Conservation (phyloP, 2,329 filamentous ascomycete species). For the Stromatinia cepivora region DNA sequence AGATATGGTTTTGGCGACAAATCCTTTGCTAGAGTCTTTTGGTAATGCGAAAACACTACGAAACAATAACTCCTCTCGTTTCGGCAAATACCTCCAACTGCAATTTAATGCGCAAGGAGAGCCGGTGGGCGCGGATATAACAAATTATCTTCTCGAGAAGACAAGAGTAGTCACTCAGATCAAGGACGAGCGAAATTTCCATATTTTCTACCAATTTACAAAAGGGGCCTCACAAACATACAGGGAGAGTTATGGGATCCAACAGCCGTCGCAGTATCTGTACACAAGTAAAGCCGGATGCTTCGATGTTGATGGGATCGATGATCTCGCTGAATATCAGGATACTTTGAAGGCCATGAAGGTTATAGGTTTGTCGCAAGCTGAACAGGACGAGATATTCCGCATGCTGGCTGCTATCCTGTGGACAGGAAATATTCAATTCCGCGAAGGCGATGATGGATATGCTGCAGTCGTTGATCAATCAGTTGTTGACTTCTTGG, state of each 20-base stretch:
- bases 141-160: conserved; percentile 96
- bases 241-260: conserved; percentile 83
- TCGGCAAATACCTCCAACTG: conserved; percentile 97
- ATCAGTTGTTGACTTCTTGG: conserved; percentile 91
- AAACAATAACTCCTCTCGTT: conserved; percentile 98
- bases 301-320: conserved; percentile 89
- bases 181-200: conserved; percentile 92
- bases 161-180: conserved; percentile 94
- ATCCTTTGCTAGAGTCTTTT: conserved; percentile 94
- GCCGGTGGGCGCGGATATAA: conserved; percentile 94
- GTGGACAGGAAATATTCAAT: conserved; percentile 94
- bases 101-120: conserved; percentile 92
- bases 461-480: conserved; percentile 86
- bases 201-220: conserved; percentile 99
- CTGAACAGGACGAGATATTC: conserved; percentile 95
- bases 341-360: conserved; percentile 95
- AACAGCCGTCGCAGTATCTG: conserved; percentile 86
- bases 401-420: conserved; percentile 88
- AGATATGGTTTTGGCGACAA: conserved; percentile 98
- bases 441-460: conserved; percentile 83
- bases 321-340: conserved; percentile 83
- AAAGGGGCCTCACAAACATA: conserved; percentile 90
- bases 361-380: conserved; percentile 82
- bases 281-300: conserved; percentile 96
- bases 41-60: conserved; percentile 97